A percentile compares a stretch with the other conserved stretches of the same genome.
Conservation (phyloP, 2,329 filamentous ascomycete species). For the Setomelanomma holmii region DNA sequence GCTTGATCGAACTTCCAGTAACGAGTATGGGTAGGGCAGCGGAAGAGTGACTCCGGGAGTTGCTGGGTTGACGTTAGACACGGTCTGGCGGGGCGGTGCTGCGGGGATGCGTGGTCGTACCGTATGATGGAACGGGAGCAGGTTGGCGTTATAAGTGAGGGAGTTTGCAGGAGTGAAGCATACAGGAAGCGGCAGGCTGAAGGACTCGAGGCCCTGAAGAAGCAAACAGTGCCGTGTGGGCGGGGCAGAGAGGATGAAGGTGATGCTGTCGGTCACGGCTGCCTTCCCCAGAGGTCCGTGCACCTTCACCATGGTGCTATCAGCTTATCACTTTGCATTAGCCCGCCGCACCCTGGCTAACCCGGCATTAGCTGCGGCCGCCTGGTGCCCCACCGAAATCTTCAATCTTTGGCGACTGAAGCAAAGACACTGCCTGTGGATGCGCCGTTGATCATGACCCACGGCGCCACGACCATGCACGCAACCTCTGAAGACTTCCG, state of each 20-base stretch:
- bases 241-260: conserved; percentile 13
- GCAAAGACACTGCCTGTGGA: neutral
- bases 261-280: conserved; percentile 15
- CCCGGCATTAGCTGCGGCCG: neutral
- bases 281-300: conserved; percentile 20
- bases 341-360: conserved; percentile 6
- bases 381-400: conserved; percentile 31
- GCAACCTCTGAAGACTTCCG: conserved; percentile 10
- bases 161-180: neutral
- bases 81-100: conserved; percentile 14
- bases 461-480: conserved; percentile 29
- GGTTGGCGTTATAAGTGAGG: neutral
- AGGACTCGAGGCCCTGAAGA: neutral
- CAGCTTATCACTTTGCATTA: conserved; percentile 30
- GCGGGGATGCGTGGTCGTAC: conserved; percentile 1
- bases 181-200: neutral
- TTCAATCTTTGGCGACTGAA: conserved; percentile 24
- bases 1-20: neutral
- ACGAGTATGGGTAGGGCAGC: neutral
- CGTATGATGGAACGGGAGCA: neutral
- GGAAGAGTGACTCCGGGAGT: neutral
- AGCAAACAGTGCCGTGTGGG: neutral
- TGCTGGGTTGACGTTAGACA: conserved; percentile 3
- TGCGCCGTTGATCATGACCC: conserved; percentile 24
- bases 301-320: conserved; percentile 23